These are phyloP conservation scores for Closterium sp. DNA, from an alignment of 139 green algal genomes.

Conservation along the genomic window DNA sequence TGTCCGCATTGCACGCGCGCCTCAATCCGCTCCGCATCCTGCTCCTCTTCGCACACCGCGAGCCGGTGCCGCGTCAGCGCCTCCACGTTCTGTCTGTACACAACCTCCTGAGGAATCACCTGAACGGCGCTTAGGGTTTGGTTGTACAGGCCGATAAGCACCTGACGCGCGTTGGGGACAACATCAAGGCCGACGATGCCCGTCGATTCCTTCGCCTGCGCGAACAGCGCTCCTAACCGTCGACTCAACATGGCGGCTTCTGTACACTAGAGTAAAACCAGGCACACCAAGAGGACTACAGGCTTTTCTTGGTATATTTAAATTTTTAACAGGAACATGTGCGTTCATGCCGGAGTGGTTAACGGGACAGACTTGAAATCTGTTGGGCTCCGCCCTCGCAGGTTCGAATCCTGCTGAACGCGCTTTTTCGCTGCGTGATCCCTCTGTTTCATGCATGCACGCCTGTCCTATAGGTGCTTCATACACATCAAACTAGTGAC, in stretches of 20 bases:
- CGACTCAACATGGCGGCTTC: slow-evolving; percentile 12
- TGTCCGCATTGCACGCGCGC: slow-evolving; percentile 41
- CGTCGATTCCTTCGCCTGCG: slow-evolving; percentile 42
- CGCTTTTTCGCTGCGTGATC: no score
- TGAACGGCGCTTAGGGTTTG: slow-evolving; percentile 34
- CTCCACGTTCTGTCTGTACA: slow-evolving; percentile 50
- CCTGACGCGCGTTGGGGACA: slow-evolving; percentile 20
- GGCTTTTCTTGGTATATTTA: no score
- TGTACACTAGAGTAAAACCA: not conserved
- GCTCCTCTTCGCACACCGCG: slow-evolving; percentile 19
- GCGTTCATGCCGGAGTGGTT: not conserved
- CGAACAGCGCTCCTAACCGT: not conserved
- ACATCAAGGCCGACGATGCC: slow-evolving; percentile 50
- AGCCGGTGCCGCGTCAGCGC: slow-evolving; percentile 36
- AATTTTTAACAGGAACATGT: no score
- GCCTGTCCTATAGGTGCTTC: no score
- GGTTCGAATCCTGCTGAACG: not conserved
- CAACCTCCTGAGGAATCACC: slow-evolving; percentile 39
- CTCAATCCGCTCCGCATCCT: slow-evolving; percentile 37
- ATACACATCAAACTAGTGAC: no score
- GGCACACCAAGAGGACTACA: no score
- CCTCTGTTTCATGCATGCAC: no score
- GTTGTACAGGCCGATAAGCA: slow-evolving; percentile 43
- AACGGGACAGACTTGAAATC: not conserved
- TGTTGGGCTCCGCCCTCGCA: not conserved